Evolutionary conservation across 75 land plant species (phyloP).

Genomic region (Pseudotsuga menziesii): DNA sequence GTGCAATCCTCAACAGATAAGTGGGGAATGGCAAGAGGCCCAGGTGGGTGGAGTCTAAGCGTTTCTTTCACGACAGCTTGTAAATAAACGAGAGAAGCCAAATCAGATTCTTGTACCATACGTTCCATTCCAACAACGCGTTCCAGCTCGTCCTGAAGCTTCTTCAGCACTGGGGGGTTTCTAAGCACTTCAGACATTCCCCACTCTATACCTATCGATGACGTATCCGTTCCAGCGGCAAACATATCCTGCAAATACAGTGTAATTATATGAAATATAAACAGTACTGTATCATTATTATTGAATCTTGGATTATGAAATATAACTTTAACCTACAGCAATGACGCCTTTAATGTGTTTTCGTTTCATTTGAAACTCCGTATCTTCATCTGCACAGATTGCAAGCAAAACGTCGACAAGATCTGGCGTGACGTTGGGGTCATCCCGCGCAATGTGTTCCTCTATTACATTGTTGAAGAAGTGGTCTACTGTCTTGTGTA

Average conservation of each 20-base stretch:
- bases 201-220: constrained; percentile 13
- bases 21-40: constrained; percentile 1
- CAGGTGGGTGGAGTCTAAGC: constrained; percentile 14
- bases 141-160: constrained; percentile 16
- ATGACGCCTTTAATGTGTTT: constrained; percentile 19
- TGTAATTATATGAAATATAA: no score
- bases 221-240: constrained; percentile 19
- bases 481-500: constrained; percentile 18
- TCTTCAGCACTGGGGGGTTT: constrained; percentile 12
- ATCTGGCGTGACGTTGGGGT: not conserved
- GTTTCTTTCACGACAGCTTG: constrained; percentile 24
- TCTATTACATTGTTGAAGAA: constrained; percentile 35
- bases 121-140: constrained; percentile 13
- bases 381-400: constrained; percentile 5
- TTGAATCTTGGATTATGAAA: no score
- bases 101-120: constrained; percentile 16
- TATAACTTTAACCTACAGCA: constrained; percentile 1
- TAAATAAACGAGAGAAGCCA: constrained; percentile 3
- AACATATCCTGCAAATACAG: constrained; percentile 12
- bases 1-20: no score
- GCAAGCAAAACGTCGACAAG: constrained; percentile 19
- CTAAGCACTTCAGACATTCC: constrained; percentile 4
- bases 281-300: no score
- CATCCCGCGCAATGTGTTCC: constrained; percentile 15
- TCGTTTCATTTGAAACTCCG: constrained; percentile 20